Base-by-base conservation (phyloP, 116 monocot genomes). In the Iris pallida region DNA sequence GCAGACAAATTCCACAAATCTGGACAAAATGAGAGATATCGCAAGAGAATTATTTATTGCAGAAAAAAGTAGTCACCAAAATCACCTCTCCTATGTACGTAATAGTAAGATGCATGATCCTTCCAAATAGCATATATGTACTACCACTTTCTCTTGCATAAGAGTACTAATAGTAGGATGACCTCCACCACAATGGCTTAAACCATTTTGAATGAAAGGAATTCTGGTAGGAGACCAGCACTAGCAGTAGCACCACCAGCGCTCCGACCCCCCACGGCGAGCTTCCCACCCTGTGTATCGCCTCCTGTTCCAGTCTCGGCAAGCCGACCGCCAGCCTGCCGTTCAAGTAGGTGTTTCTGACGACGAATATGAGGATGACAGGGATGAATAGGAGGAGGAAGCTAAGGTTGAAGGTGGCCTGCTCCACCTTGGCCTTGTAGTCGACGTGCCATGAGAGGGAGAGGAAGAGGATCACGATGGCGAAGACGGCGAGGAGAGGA, bases 181-280 rank as follows among this genome's bases (percentile, higher is more conserved):
- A 70, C 46, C 75, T 62, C 62, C 73, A 66, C 85, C 79, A 79
- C 42, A 79, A 60, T 0, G 84, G 81, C 43, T 71, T 20, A 42
- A 79, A 82, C 88, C 88, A 88, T 59, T 68, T 67, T 4, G 84
- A 88, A 42, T 77, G 73, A 30, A 85, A 79, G 7, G 81, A 76
- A 8, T 79, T 79, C 66, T 84, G 84, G 46, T 77, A 85, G 0
- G 76, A 82, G 2, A 84, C 60, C 83, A 92, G 57, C 20, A 88
- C 18, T 48, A 88, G 65, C 62, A 92, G 51, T 60, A 85, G 1
- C 55, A 76, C 64, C 59, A 88, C 60, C 51, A 83, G 16, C n/a
- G 70, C 63, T 48, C 71, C 85, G 12, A 91, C 80, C 11, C 87
- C 83, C 85, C 88, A 88, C 43, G 88, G 88, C 57, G 91, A 82